Conservation (phyloP, 1,284 basidiomycete genomes). For the Phaffia rhodozyma region DNA sequence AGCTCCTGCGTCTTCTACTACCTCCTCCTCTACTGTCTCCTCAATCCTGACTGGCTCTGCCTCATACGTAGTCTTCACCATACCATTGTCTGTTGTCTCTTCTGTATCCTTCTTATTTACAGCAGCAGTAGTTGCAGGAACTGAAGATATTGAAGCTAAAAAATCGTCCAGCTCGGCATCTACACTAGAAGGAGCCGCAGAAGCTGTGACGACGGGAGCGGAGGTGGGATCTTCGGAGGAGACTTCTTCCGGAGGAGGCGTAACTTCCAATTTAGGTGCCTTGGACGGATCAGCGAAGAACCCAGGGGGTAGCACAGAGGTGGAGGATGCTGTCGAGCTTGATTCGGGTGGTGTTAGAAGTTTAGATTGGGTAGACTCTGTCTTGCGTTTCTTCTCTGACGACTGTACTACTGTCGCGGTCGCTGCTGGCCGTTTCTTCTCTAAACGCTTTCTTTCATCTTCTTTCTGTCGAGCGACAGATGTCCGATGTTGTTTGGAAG, state of each 20-base stretch:
- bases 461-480: background rate
- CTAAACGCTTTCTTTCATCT: background rate
- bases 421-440: background rate
- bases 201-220: background rate
- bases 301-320: background rate
- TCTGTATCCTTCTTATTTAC: too few species aligned
- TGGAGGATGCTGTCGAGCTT: background rate
- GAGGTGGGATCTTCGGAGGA: background rate
- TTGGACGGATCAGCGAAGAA: constrained; percentile 11
- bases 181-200: background rate
- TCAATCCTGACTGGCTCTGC: constrained; percentile 2
- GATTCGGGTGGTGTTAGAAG: background rate
- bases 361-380: background rate
- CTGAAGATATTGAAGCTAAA: constrained; percentile 1
- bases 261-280: background rate
- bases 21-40: background rate
- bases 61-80: background rate
- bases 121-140: background rate
- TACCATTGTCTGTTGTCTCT: too few species aligned
- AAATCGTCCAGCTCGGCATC: constrained; percentile 9
- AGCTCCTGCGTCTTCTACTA: constrained; percentile 5
- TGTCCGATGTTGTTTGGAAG: background rate
- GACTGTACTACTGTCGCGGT: background rate
- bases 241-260: constrained; percentile 1
- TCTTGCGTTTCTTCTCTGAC: background rate